Conservation (phyloP, 345 rosid species). For the Brassica incana region DNA sequence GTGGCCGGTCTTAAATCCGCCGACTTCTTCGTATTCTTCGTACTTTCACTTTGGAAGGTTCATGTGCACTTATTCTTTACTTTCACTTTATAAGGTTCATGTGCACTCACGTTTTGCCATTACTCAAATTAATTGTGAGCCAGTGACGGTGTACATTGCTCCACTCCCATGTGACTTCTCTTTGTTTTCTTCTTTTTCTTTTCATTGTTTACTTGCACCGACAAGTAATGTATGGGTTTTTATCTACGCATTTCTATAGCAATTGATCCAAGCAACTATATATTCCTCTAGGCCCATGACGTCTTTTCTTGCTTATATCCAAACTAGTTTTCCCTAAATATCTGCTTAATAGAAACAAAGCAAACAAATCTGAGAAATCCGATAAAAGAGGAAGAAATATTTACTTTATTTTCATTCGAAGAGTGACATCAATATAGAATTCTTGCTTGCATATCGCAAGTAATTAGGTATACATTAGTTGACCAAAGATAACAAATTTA, state of each 20-base stretch:
- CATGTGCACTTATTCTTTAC: conserved; percentile 34
- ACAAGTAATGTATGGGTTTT: background rate
- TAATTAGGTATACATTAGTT: background rate
- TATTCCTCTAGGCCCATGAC: background rate
- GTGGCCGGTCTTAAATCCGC: conserved; percentile 39
- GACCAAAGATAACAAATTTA: background rate
- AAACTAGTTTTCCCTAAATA: background rate
- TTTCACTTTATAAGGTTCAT: conserved; percentile 31
- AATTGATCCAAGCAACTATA: background rate
- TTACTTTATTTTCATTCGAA: background rate
- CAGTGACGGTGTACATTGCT: conserved; percentile 28
- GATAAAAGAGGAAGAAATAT: background rate
- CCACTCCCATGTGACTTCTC: conserved; percentile 31
- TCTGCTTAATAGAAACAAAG: background rate
- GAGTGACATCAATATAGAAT: background rate
- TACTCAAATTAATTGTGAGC: conserved; percentile 18
- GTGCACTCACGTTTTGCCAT: conserved; percentile 40
- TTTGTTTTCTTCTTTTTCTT: background rate
- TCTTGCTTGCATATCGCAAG: background rate
- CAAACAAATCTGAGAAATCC: background rate
- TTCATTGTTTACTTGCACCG: conserved; percentile 4
- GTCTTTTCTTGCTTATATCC: background rate
- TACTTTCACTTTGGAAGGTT: conserved; percentile 21
- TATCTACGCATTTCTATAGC: background rate
- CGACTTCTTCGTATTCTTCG: conserved; percentile 33